Evolutionary conservation across 2,329 filamentous ascomycete species (phyloP).

Genomic region (Epichloe typhina): DNA sequence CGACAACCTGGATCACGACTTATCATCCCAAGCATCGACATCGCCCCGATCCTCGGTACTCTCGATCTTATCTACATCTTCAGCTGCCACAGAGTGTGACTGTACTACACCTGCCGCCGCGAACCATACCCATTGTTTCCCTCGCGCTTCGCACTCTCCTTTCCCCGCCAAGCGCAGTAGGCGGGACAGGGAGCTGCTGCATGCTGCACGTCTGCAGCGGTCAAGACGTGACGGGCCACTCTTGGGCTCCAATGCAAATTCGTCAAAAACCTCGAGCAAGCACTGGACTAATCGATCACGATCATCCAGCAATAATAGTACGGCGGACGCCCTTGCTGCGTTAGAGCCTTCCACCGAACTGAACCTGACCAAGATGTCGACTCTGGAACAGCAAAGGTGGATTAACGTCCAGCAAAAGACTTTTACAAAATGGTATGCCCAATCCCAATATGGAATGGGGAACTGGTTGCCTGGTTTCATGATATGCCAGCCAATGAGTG

Average conservation of each 20-base stretch:
- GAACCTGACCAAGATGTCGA: slow-evolving; percentile 46
- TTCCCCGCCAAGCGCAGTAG: slow-evolving; percentile 10
- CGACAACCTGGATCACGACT: slow-evolving; percentile 14
- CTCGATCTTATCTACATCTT: neutral
- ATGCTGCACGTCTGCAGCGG: slow-evolving; percentile 34
- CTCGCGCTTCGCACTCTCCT: slow-evolving; percentile 1
- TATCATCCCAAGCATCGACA: slow-evolving; percentile 12
- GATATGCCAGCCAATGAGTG: neutral
- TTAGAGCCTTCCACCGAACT: slow-evolving; percentile 36
- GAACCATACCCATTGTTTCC: slow-evolving; percentile 11
- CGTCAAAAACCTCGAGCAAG: slow-evolving; percentile 4
- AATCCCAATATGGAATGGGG: neutral
- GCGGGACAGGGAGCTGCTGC: slow-evolving; percentile 35
- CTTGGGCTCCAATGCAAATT: slow-evolving; percentile 6
- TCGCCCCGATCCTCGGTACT: slow-evolving; percentile 1
- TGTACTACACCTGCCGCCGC: slow-evolving; percentile 5
- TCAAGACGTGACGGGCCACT: slow-evolving; percentile 24
- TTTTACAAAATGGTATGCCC: slow-evolving; percentile 75
- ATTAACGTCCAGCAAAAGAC: slow-evolving; percentile 91
- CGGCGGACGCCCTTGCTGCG: slow-evolving; percentile 30
- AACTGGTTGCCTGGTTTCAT: neutral
- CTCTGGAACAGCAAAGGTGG: slow-evolving; percentile 52
- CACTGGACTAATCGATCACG: slow-evolving; percentile 22
- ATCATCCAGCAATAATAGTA: slow-evolving; percentile 18
- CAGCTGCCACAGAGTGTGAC: neutral